phyloP scores from a whole-genome alignment of 2,329 filamentous ascomycete species.

The Aspergillus terreus region DNA sequence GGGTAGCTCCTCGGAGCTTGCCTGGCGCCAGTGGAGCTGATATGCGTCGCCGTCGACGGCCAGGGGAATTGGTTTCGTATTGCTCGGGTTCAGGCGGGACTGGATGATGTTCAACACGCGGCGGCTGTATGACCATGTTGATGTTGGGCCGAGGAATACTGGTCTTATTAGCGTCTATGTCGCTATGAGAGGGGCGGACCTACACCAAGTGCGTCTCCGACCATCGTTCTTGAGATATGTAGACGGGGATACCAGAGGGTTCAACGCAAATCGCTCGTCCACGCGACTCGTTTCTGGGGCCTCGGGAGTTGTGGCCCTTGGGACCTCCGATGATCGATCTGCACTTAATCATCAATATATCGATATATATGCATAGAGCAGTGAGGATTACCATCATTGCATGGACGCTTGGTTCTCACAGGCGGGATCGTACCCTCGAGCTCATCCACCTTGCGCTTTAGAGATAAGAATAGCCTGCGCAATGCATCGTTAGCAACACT shows the following conservation, averaged over 20 bases:
- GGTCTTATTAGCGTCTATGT: not conserved
- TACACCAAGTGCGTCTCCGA: slow-evolving; percentile 14
- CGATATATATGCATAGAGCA: too few species aligned
- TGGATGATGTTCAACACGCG: slow-evolving; percentile 48
- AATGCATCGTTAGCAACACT: not conserved
- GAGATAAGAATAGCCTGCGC: slow-evolving; percentile 13
- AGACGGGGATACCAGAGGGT: slow-evolving; percentile 26
- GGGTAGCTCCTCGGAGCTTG: slow-evolving; percentile 26
- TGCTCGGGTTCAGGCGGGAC: slow-evolving; percentile 40
- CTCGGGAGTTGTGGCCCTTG: slow-evolving; percentile 4
- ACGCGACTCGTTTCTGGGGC: slow-evolving; percentile 9
- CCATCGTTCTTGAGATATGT: slow-evolving; percentile 20
- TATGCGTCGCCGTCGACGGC: slow-evolving; percentile 50
- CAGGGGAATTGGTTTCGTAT: slow-evolving; percentile 35
- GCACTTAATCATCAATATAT: not conserved
- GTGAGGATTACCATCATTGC: not conserved
- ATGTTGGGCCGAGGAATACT: slow-evolving; percentile 53
- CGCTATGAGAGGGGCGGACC: not conserved
- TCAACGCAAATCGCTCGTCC: slow-evolving; percentile 27
- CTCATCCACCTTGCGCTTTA: slow-evolving; percentile 16
- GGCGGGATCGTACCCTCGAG: slow-evolving; percentile 8
- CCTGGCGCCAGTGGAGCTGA: slow-evolving; percentile 47
- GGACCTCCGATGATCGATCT: slow-evolving; percentile 2
- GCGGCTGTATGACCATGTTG: slow-evolving; percentile 53
- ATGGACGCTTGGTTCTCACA: slow-evolving; percentile 14